Evolutionary conservation across 495 filamentous ascomycete species (phyloP), one percentile per base, ranked within the genome.

Genomic region (Parathielavia appendiculata): DNA sequence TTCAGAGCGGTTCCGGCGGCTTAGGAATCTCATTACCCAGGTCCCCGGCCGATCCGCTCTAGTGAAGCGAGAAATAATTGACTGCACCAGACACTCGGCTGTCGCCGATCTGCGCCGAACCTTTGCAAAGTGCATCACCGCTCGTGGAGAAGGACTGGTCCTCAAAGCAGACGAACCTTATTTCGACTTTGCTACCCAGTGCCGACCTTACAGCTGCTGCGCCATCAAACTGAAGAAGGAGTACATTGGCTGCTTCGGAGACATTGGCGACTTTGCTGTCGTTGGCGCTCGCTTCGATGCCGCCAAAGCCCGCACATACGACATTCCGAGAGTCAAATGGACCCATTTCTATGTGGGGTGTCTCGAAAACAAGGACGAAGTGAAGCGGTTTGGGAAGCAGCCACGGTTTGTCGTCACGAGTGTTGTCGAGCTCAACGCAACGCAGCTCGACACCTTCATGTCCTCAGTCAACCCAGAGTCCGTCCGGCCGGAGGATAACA

Each of bases 191-290:
- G 62, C 69, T 34, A 60, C 70, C 13, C 58, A 63, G 17, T 55
- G 62, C 58, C 62, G 66, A 41, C 58, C 48, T 44, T 78, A 70
- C 36, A 73, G 61, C 36, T 78, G 76, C 51, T 78, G 79, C 26
- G 86, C 84, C 71, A 88, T 95, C 64, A 96, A 95, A 71, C 66
- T 96, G 30, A 96, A 96, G 68, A 95, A 92, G 61, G 90, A 95
- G 62, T 96, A 95, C 58, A 86, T 96, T n/a, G 76, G 75, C 19
- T 82, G 83, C 7, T 78, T 91, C 62, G 91, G 90, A 1, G 90
- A 95, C 62, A 86, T 88, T 41, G 83, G 87, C 1, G 91, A 95
- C 67, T 87, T 96, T 61, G 83, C 86, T 1, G 78, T 92, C 8
- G 72, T 95, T 35, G 91, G 88, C 5, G 90, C 80, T 8, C 78